Evolutionary conservation across 768 basidiomycete genomes (phyloP), one percentile per base, ranked within the genome.

Genomic region (Tulasnella sp.): DNA sequence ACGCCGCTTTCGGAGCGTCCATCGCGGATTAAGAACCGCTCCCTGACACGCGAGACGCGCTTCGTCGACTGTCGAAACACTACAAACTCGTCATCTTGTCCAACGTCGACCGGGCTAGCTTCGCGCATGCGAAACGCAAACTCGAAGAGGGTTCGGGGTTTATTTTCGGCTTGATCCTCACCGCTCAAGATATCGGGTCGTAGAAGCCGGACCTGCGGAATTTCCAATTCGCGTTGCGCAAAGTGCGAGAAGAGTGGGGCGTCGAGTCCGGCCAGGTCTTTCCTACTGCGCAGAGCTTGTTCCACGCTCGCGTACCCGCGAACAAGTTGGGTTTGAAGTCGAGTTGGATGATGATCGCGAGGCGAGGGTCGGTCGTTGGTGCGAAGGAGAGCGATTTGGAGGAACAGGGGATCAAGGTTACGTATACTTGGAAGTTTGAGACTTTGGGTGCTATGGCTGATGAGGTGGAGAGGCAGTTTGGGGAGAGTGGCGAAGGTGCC

Each of bases 271-370:
- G 87, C 81, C 83, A 87, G 77, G 89, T 91, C 8, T 84, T 93
- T 36, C 85, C 89, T 69, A 90, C 91, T 5, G 92, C 92, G 22
- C 88, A 90, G 79, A 91, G 90, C 78, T 80, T 91, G 77, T 82
- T 81, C 29, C 91, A 92, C 78, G 92, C 93, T 80, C 87, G 91
- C 78, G 85, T 85, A 31, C 89, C 92, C 0, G 90, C 91, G 49
- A 86, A 83, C 78, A 81, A 83, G 80, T 83, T 88, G n/a, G 88
- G 88, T 0, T 80, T 93, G 34, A 82, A 79, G 36, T 89, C 88
- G 40, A 88, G 89, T 38, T 93, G 90, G 89, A 91, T n/a, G n/a
- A n/a, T n/a, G n/a, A n/a, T 93, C 79, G 87, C 90, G 73, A 85
- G 90, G 25, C 81, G 86, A 83, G 84, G 83, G 1, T 83, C 88